phyloP scores from a whole-genome alignment of 257 asterid genomes.

The Rehmannia glutinosa region DNA sequence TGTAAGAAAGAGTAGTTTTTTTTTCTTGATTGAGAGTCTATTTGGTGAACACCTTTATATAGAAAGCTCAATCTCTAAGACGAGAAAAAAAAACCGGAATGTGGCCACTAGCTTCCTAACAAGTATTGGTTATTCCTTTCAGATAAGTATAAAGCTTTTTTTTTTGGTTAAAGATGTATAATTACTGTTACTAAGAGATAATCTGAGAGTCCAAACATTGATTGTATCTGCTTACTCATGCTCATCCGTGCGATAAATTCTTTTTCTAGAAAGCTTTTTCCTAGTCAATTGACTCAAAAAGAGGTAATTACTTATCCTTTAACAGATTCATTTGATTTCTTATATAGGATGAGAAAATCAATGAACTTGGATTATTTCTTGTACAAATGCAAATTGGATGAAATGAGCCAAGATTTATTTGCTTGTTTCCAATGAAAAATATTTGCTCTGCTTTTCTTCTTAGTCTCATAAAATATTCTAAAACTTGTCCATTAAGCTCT shows the following conservation, averaged over 20 bases:
- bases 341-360: not conserved
- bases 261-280: too few relatives aligned
- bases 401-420: not conserved
- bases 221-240: too few relatives aligned
- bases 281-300: too few relatives aligned
- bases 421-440: not conserved
- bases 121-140: slow-evolving; percentile 29
- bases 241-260: too few relatives aligned
- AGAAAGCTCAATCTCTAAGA: not conserved
- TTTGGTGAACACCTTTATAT: slow-evolving; percentile 19
- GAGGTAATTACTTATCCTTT: not conserved
- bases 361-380: not conserved
- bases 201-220: too few relatives aligned
- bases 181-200: not conserved
- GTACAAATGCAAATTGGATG: not conserved
- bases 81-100: not conserved
- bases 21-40: slow-evolving; percentile 5
- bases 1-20: not conserved
- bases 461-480: too few relatives aligned
- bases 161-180: not conserved
- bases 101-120: slow-evolving; percentile 15
- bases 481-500: not conserved
- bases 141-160: slow-evolving; percentile 13
- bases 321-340: not conserved
- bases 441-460: not conserved